A percentile compares a stretch with the other conserved stretches of the same genome.
Evolutionary conservation across 2,329 filamentous ascomycete genomes (phyloP).

Genomic region (Pezicula rhizophila): DNA sequence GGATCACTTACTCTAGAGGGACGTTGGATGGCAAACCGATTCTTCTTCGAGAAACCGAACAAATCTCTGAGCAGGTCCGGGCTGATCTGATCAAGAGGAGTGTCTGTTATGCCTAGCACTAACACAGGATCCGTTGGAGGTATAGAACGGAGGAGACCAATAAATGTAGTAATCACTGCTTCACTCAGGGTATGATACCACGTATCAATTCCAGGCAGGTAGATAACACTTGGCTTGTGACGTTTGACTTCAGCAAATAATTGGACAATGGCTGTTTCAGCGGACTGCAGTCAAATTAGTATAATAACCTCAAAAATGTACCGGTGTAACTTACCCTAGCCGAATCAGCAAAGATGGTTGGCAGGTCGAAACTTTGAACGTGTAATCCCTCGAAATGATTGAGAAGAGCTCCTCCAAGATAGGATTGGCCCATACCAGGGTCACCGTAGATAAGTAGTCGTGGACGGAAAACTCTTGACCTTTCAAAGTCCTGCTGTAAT

Average conservation of each 20-base stretch:
- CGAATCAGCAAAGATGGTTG: slow-evolving; percentile 77
- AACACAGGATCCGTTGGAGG: slow-evolving; percentile 88
- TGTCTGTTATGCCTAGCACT: slow-evolving; percentile 78
- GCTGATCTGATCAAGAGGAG: slow-evolving; percentile 55
- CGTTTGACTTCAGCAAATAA: slow-evolving; percentile 88
- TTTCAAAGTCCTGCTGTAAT: slow-evolving; percentile 72
- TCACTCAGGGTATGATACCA: slow-evolving; percentile 65
- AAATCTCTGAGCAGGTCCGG: slow-evolving; percentile 64
- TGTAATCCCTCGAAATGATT: slow-evolving; percentile 91
- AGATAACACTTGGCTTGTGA: slow-evolving; percentile 93
- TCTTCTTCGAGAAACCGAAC: slow-evolving; percentile 80
- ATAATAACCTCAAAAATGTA: background rate
- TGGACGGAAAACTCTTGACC: slow-evolving; percentile 80
- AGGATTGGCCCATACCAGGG: slow-evolving; percentile 88
- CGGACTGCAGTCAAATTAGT: slow-evolving; percentile 17
- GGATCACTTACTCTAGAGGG: slow-evolving; percentile 52
- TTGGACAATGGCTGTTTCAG: slow-evolving; percentile 81
- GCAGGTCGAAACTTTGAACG: slow-evolving; percentile 89
- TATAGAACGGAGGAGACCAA: slow-evolving; percentile 73
- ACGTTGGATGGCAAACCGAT: slow-evolving; percentile 62
- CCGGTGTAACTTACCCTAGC: slow-evolving; percentile 51
- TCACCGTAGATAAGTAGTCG: slow-evolving; percentile 77
- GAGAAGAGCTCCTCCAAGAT: slow-evolving; percentile 77
- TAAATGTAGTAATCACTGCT: slow-evolving; percentile 74
- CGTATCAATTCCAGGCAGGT: slow-evolving; percentile 80